Conservation (phyloP, 768 basidiomycete genomes). For the Russula lepida region DNA sequence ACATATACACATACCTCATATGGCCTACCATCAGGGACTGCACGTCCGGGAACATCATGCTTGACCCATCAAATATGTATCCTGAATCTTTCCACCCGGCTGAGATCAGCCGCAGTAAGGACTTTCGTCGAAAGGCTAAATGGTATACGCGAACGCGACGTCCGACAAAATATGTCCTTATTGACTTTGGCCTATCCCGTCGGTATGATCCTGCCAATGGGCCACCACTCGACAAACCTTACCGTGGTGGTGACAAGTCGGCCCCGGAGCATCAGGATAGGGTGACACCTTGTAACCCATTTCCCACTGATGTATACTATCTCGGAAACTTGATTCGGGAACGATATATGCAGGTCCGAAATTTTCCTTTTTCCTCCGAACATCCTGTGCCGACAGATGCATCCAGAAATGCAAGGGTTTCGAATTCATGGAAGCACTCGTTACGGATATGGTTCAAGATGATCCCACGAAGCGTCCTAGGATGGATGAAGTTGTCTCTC, state of each 20-base stretch:
- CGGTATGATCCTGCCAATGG: conserved; percentile 11
- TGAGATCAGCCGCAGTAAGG: background rate
- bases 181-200: conserved; percentile 26
- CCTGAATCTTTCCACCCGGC: conserved; percentile 13
- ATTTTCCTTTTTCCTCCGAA: background rate
- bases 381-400: background rate
- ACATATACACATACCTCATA: background rate
- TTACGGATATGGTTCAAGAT: conserved; percentile 30
- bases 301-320: conserved; percentile 24
- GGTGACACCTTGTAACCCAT: conserved; percentile 15
- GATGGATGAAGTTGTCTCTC: conserved; percentile 27
- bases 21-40: conserved; percentile 1
- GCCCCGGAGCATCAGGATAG: conserved; percentile 22
- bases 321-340: conserved; percentile 22
- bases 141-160: conserved; percentile 23
- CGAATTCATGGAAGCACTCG: conserved; percentile 6
- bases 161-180: conserved; percentile 24
- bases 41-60: conserved; percentile 5
- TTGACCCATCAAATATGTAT: conserved; percentile 14
- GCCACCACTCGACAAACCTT: conserved; percentile 10
- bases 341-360: conserved; percentile 10
- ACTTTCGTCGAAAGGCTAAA: conserved; percentile 4
- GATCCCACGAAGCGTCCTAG: conserved; percentile 30
- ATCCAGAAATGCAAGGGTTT: background rate
- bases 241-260: conserved; percentile 23